Percentiles rank a stretch among this genome's conserved stretches.
Conservation (phyloP, 2,329 filamentous ascomycete species). For the Exophiala lecanii-corni region DNA sequence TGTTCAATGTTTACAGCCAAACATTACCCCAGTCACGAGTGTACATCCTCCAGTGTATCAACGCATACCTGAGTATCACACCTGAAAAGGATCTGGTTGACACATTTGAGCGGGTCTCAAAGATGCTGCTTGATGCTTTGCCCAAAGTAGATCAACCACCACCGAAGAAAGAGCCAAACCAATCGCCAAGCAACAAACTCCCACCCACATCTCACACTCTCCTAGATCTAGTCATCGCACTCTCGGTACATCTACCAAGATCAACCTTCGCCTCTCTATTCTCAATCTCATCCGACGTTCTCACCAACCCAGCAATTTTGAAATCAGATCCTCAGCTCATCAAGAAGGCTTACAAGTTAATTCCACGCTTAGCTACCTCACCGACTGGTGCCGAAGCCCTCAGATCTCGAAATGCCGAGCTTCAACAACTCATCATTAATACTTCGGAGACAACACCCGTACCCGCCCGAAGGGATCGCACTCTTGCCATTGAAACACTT, state of each 20-base stretch:
- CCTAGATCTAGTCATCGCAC: slow-evolving; percentile 95
- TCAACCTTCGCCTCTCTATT: slow-evolving; percentile 83
- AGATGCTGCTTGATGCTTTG: slow-evolving; percentile 73
- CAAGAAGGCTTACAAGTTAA: slow-evolving; percentile 98
- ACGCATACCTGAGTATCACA: slow-evolving; percentile 86
- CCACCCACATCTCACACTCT: slow-evolving; percentile 90
- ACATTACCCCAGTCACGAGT: slow-evolving; percentile 89
- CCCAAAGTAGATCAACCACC: slow-evolving; percentile 58
- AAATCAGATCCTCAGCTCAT: slow-evolving; percentile 77
- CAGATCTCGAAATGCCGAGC: slow-evolving; percentile 66
- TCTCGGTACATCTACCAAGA: slow-evolving; percentile 85
- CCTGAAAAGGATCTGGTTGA: slow-evolving; percentile 73
- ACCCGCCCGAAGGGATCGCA: slow-evolving; percentile 78
- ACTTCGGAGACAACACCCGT: slow-evolving; percentile 81
- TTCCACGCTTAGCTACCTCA: slow-evolving; percentile 81
- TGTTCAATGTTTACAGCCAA: slow-evolving; percentile 99
- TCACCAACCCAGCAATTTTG: slow-evolving; percentile 62
- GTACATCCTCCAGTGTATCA: slow-evolving; percentile 89
- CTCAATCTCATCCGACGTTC: slow-evolving; percentile 75
- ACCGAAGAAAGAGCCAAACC: slow-evolving; percentile 56
- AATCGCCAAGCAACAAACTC: slow-evolving; percentile 63
- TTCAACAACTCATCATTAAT: slow-evolving; percentile 74
- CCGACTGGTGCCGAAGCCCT: slow-evolving; percentile 72
- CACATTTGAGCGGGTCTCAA: slow-evolving; percentile 82
- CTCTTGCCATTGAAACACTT: slow-evolving; percentile 75